Evolutionary conservation across 345 rosid species (phyloP), one percentile per base, ranked within the genome.

Genomic region (Syzygium grande): DNA sequence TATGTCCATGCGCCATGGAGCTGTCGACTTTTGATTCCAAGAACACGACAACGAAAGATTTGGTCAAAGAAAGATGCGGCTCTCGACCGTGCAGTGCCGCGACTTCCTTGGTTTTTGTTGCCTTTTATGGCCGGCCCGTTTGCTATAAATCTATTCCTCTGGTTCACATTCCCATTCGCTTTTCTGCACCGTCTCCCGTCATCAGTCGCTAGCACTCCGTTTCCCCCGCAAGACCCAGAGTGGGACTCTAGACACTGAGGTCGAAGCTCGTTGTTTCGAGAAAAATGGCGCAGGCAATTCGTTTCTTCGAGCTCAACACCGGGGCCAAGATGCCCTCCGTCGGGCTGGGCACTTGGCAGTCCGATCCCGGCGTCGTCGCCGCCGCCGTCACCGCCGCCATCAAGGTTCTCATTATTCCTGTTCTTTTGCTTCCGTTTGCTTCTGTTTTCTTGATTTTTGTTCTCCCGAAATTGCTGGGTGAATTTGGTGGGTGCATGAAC

Each of bases 251-350:
- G 46, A 68, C 38, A 54, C 1, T 9, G 73, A 11, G 77, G 19
- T 19, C 27, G 83, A 21, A 73, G 49, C 27, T 73, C 83, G 83
- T 22, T 12, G 14, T 73, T 73, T 19, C 27, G 3, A 54, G 46
- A 46, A 41, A 43, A 56, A 56, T 49, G 89, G 94, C 93, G 38
- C 83, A 25, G 34, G 91, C 89, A 38, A 90, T 92, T 86, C 91
- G 86, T 73, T 92, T 85, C 89, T 95, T 95, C 87, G 87, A 91
- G 84, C 61, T 93, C 77, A 93, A 93, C 88, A 90, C 92, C 29
- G 93, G 92, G 49, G 93, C 94, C 59, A 91, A 91, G 63, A 93
- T 93, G 43, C 94, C 95, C 5, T 90, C 93, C 10, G 89, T 92
- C 27, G 95, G 94, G 27, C 86, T 92, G 25, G 95, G 95, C 86